Conservation (phyloP, 192 early-diverging fungal genomes). For the Coemansia biformis region DNA sequence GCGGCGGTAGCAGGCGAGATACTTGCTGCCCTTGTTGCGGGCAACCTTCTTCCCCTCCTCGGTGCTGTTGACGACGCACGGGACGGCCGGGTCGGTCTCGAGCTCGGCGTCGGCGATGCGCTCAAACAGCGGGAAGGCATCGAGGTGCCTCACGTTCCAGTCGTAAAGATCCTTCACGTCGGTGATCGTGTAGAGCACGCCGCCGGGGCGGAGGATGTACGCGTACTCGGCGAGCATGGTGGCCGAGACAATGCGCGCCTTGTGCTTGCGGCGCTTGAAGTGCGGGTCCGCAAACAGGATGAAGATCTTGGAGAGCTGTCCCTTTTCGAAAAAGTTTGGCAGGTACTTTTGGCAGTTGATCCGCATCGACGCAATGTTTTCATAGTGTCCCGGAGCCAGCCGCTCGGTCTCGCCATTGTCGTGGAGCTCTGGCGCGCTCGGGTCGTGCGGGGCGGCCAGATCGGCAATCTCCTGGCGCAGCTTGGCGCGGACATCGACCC, state of each 20-base stretch:
- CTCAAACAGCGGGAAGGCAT: conserved; percentile 90
- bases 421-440: conserved; percentile 18
- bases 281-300: conserved; percentile 99
- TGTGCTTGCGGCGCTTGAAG: conserved; percentile 98
- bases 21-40: conserved; percentile 93
- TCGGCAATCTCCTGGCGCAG: conserved; percentile 28
- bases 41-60: conserved; percentile 99
- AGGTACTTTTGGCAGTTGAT: conserved; percentile 99
- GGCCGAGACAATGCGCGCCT: conserved; percentile 89
- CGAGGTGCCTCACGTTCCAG: conserved; percentile 95
- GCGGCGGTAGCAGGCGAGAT: conserved; percentile 77
- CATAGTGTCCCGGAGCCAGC: conserved; percentile 67
- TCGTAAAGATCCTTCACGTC: conserved; percentile 88
- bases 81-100: conserved; percentile 77
- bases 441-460: conserved; percentile 7
- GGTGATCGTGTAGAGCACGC: conserved; percentile 93
- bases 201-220: conserved; percentile 82
- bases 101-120: conserved; percentile 71
- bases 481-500: conserved; percentile 50
- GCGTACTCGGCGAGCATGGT: conserved; percentile 93
- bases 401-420: conserved; percentile 49
- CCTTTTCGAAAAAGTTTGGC: conserved; percentile 96
- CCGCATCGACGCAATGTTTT: conserved; percentile 94
- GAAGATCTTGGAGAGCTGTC: conserved; percentile 93
- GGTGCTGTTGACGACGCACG: conserved; percentile 78